Percentiles rank a stretch among this genome's conserved stretches.
These are phyloP conservation scores for Emmonsiellopsis sp. DNA, from an alignment of 2,329 filamentous ascomycete species.

Conservation along the genomic window DNA sequence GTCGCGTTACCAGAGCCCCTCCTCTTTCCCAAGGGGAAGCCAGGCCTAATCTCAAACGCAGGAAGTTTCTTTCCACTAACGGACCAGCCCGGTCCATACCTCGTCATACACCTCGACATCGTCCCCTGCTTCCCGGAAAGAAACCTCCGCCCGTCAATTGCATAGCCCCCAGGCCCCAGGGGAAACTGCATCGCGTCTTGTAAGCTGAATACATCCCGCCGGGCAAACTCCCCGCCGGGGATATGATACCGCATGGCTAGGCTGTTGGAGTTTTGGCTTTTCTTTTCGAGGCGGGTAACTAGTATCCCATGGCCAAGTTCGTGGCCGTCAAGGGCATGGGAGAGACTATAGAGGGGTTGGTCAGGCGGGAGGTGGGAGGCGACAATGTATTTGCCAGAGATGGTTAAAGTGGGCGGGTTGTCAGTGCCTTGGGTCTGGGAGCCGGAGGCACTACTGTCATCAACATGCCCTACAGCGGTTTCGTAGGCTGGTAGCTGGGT, in stretches of 20 bases:
- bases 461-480: neutral
- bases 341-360: constrained; percentile 12
- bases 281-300: constrained; percentile 8
- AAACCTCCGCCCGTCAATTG: constrained; percentile 10
- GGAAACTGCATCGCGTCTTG: constrained; percentile 4
- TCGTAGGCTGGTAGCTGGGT: constrained; percentile 9
- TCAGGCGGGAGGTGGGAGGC: constrained; percentile 4
- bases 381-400: constrained; percentile 10
- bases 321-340: constrained; percentile 12
- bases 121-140: constrained; percentile 8
- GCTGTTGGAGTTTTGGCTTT: neutral
- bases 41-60: constrained; percentile 5
- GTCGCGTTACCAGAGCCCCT: neutral
- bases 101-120: constrained; percentile 8
- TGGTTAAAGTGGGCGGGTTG: constrained; percentile 6
- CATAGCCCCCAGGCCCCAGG: constrained; percentile 5
- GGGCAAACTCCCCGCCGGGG: neutral
- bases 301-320: constrained; percentile 10
- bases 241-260: constrained; percentile 1
- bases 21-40: neutral
- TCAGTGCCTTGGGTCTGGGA: neutral
- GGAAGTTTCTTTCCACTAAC: constrained; percentile 8
- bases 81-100: constrained; percentile 9
- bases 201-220: constrained; percentile 10
- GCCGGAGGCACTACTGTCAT: neutral